phyloP scores from a whole-genome alignment of 352 stramenopile species.

The Phytophthora melonis region DNA sequence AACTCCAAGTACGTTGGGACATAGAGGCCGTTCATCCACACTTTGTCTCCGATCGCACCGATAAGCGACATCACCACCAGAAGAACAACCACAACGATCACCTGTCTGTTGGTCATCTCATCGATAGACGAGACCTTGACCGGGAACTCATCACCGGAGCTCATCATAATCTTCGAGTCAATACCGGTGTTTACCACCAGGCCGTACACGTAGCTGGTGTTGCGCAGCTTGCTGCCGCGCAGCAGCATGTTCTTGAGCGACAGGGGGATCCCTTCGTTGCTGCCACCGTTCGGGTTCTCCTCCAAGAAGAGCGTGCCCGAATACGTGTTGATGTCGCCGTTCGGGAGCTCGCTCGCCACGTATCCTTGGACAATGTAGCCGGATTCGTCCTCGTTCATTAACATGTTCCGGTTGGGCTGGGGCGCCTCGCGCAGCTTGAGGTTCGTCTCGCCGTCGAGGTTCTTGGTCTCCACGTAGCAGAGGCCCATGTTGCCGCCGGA shows the following conservation, averaged over 20 bases:
- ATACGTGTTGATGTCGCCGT: slow-evolving; percentile 85
- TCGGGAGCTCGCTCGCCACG: slow-evolving; percentile 83
- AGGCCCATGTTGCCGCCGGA: slow-evolving; percentile 74
- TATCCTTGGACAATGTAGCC: slow-evolving; percentile 74
- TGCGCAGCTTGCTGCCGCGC: slow-evolving; percentile 90
- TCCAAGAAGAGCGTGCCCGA: slow-evolving; percentile 77
- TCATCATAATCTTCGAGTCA: slow-evolving; percentile 95
- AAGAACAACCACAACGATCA: slow-evolving; percentile 83
- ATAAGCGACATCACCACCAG: slow-evolving; percentile 75
- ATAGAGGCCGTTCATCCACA: slow-evolving; percentile 55
- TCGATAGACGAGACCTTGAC: slow-evolving; percentile 89
- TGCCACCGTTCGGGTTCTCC: slow-evolving; percentile 50
- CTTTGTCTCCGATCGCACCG: slow-evolving; percentile 67
- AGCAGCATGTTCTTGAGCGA: slow-evolving; percentile 92
- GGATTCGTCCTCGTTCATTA: slow-evolving; percentile 71
- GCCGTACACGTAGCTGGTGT: slow-evolving; percentile 90
- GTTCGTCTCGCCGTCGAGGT: slow-evolving; percentile 89
- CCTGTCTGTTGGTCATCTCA: slow-evolving; percentile 88
- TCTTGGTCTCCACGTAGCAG: slow-evolving; percentile 93
- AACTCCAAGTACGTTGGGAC: slow-evolving; percentile 56
- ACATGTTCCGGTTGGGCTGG: slow-evolving; percentile 64
- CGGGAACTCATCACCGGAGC: slow-evolving; percentile 81
- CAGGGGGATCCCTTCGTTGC: slow-evolving; percentile 60
- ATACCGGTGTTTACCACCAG: slow-evolving; percentile 94
- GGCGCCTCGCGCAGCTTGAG: slow-evolving; percentile 85